Evolutionary conservation across 192 early-diverging fungal species (phyloP).

Genomic region (Funneliformis geosporum): DNA sequence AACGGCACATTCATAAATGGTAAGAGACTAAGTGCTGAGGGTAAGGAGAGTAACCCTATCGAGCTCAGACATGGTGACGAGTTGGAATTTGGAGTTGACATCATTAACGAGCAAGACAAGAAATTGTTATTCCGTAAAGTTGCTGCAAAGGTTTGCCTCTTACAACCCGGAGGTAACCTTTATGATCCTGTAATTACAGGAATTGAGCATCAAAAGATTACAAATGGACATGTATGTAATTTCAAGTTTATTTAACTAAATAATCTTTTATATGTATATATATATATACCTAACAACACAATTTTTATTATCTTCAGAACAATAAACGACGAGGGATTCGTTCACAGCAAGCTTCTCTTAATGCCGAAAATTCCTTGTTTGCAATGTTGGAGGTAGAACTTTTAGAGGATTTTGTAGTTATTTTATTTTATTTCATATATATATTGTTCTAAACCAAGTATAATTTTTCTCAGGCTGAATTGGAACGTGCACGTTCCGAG

Average conservation of each 20-base stretch:
- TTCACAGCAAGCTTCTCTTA: not conserved
- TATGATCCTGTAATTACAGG: not conserved
- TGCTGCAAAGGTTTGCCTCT: not conserved
- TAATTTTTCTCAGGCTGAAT: not conserved
- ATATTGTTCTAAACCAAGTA: not conserved
- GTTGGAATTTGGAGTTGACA: slow-evolving; percentile 43
- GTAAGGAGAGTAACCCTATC: slow-evolving; percentile 55
- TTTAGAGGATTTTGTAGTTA: not conserved
- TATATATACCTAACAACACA: not conserved
- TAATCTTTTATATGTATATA: not conserved
- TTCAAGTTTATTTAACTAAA: too few species aligned
- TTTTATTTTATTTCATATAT: not conserved
- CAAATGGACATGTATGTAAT: not conserved
- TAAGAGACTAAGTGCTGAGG: slow-evolving; percentile 66
- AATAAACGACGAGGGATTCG: not conserved
- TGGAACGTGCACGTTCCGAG: not conserved
- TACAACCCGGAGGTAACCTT: not conserved
- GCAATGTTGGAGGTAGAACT: not conserved
- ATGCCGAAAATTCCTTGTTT: not conserved
- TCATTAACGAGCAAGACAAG: slow-evolving; percentile 10
- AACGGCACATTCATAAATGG: slow-evolving; percentile 86
- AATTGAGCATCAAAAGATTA: not conserved
- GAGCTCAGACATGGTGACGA: slow-evolving; percentile 62
- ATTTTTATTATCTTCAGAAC: not conserved
- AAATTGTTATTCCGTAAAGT: slow-evolving; percentile 23